Conservation (phyloP, 1,284 basidiomycete genomes). For the Rhodotorula sp. region DNA sequence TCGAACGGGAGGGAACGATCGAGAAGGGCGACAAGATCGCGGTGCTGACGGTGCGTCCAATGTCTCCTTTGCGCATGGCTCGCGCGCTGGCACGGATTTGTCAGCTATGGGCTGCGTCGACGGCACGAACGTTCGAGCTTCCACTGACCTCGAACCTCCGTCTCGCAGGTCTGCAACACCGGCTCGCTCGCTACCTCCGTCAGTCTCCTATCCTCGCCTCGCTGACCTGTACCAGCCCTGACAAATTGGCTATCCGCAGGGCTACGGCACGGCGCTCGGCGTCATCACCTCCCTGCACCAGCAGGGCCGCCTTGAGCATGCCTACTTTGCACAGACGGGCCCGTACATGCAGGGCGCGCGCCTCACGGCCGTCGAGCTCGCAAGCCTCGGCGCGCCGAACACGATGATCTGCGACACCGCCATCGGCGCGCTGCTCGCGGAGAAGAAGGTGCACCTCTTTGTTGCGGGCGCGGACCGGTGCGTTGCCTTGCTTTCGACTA, state of each 20-base stretch:
- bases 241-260: conserved; percentile 59
- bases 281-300: conserved; percentile 85
- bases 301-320: conserved; percentile 67
- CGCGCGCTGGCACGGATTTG: no score
- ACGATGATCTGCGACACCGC: conserved; percentile 96
- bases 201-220: conserved; percentile 45
- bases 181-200: conserved; percentile 89
- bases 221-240: no score
- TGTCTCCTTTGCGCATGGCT: no score
- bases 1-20: conserved; percentile 53
- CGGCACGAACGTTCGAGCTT: no score
- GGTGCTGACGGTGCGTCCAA: conserved; percentile 64
- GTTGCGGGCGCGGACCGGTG: conserved; percentile 58
- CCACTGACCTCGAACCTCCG: background rate
- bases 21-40: conserved; percentile 61
- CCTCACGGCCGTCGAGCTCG: conserved; percentile 81
- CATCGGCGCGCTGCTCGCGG: conserved; percentile 88
- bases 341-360: conserved; percentile 86
- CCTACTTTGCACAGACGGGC: conserved; percentile 87
- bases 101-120: background rate
- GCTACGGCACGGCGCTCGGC: conserved; percentile 91
- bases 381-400: conserved; percentile 74
- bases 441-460: conserved; percentile 75
- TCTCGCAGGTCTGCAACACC: conserved; percentile 77
- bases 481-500: background rate